phyloP scores from a whole-genome alignment of 2,329 filamentous ascomycete species.

The Fusarium setosum region DNA sequence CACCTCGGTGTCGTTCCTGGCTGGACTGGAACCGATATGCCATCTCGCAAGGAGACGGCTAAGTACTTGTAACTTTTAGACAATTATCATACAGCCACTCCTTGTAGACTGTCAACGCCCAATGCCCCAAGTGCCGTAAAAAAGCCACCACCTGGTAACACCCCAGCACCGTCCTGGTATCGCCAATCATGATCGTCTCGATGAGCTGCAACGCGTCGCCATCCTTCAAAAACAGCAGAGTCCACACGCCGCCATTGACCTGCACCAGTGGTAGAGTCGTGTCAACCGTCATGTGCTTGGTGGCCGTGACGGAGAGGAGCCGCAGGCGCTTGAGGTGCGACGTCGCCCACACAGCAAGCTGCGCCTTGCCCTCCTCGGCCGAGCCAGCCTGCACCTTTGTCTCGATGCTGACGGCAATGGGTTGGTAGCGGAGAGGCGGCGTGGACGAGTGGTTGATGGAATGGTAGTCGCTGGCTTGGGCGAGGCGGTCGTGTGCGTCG shows the following conservation, averaged over 20 bases:
- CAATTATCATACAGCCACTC: slow-evolving; percentile 1
- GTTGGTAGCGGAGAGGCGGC: neutral
- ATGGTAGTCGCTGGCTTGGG: neutral
- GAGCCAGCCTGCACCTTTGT: neutral
- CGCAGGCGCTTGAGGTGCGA: neutral
- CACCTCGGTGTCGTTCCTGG: too few species aligned
- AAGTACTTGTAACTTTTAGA: too few species aligned
- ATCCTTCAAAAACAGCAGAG: slow-evolving; percentile 6
- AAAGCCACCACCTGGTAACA: slow-evolving; percentile 10
- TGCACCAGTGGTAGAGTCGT: neutral
- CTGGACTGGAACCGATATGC: too few species aligned
- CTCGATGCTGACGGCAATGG: neutral
- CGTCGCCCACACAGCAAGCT: neutral
- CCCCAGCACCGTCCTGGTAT: slow-evolving; percentile 1
- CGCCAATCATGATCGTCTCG: slow-evolving; percentile 4
- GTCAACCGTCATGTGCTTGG: neutral
- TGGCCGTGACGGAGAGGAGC: neutral
- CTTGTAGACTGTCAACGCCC: neutral
- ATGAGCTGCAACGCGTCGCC: neutral
- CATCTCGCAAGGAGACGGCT: too few species aligned
- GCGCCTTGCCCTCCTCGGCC: neutral
- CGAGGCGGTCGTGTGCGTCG: neutral
- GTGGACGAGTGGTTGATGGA: neutral
- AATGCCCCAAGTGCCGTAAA: slow-evolving; percentile 3
- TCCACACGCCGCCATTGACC: slow-evolving; percentile 12